A percentile compares a stretch with the other conserved stretches of the same genome.
phyloP scores from a whole-genome alignment of 805 yeast genomes.

The Naumovozyma baii region DNA sequence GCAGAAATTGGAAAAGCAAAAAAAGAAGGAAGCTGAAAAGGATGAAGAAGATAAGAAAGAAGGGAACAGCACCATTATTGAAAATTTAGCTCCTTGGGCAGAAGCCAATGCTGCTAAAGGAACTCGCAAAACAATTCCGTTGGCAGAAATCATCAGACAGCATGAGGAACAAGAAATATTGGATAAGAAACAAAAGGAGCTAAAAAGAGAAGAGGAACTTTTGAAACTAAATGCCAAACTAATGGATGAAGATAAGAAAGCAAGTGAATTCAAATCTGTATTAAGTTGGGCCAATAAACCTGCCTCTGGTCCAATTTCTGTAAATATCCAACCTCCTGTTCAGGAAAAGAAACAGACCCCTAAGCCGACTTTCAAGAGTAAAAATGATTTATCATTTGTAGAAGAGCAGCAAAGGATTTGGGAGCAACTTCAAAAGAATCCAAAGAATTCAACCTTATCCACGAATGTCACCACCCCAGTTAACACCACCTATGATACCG shows the following conservation, averaged over 20 bases:
- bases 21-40: neutral
- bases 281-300: slow-evolving; percentile 26
- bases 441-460: slow-evolving; percentile 32
- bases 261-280: slow-evolving; percentile 14
- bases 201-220: slow-evolving; percentile 13
- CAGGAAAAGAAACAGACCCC: neutral
- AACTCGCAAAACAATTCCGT: neutral
- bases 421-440: slow-evolving; percentile 54
- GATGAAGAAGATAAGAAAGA: neutral
- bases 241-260: slow-evolving; percentile 15
- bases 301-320: slow-evolving; percentile 6
- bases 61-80: neutral
- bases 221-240: slow-evolving; percentile 15
- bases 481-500: no score
- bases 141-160: neutral
- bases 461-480: neutral
- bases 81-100: neutral
- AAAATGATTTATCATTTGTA: slow-evolving; percentile 17
- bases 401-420: slow-evolving; percentile 27
- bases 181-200: slow-evolving; percentile 4
- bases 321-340: slow-evolving; percentile 12
- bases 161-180: neutral
- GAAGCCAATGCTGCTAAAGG: slow-evolving; percentile 1
- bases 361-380: neutral
- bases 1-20: slow-evolving; percentile 4